These are phyloP conservation scores for Exserohilum rostratum DNA, from an alignment of 2,329 filamentous ascomycete species.

Conservation along the genomic window DNA sequence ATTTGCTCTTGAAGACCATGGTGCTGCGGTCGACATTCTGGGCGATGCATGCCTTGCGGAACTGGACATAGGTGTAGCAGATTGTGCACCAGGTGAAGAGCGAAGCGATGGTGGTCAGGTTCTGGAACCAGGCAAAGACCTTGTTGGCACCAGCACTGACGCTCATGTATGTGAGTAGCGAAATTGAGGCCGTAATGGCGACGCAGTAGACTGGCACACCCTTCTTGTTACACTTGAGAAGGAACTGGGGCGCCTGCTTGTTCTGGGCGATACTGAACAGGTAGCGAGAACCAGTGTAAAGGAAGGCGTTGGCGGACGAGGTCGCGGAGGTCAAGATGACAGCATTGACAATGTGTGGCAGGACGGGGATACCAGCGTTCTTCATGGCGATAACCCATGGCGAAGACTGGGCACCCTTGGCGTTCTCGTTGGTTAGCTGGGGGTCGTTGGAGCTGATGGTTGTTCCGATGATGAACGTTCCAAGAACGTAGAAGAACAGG, in stretches of 20 bases:
- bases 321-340: conserved; percentile 75
- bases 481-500: conserved; percentile 60
- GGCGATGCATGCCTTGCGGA: conserved; percentile 53
- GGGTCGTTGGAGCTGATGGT: conserved; percentile 62
- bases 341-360: conserved; percentile 77
- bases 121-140: conserved; percentile 72
- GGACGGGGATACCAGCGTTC: conserved; percentile 68
- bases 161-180: conserved; percentile 58
- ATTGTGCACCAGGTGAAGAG: conserved; percentile 62
- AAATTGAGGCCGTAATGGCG: conserved; percentile 48
- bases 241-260: conserved; percentile 59
- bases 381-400: conserved; percentile 68
- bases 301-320: conserved; percentile 71
- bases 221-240: conserved; percentile 55
- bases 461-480: conserved; percentile 63
- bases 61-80: conserved; percentile 64
- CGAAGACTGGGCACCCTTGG: conserved; percentile 44
- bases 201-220: conserved; percentile 53
- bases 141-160: conserved; percentile 53
- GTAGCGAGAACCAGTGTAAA: conserved; percentile 61
- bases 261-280: conserved; percentile 59
- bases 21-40: conserved; percentile 62
- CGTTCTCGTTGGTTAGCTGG: conserved; percentile 55
- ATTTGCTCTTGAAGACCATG: conserved; percentile 57
- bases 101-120: conserved; percentile 66